These are phyloP conservation scores for Paraconiothyrium sp. DNA, from an alignment of 2,329 filamentous ascomycete genomes.

Conservation along the genomic window DNA sequence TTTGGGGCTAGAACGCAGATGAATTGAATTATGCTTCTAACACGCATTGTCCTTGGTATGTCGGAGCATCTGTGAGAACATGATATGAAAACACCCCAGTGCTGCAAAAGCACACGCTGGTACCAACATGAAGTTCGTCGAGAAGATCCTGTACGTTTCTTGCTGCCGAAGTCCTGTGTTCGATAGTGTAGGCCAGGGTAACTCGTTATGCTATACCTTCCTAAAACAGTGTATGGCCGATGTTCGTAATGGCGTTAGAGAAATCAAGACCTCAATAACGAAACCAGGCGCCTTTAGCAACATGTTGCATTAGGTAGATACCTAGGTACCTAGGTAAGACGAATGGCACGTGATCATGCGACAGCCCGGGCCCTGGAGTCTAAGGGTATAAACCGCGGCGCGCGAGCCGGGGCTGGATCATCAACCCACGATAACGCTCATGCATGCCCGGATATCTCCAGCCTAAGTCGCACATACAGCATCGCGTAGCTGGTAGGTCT, in stretches of 20 bases:
- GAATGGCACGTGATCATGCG: slow-evolving; percentile 35
- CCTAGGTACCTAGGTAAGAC: neutral
- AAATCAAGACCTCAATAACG: too few relatives aligned
- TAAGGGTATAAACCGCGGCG: slow-evolving; percentile 5
- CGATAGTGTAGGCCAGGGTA: too few relatives aligned
- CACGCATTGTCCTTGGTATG: neutral
- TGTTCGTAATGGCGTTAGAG: too few relatives aligned
- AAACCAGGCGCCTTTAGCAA: too few relatives aligned
- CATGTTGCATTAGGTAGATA: too few relatives aligned
- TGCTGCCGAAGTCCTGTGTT: too few relatives aligned
- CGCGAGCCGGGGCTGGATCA: slow-evolving; percentile 18
- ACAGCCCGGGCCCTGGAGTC: slow-evolving; percentile 6
- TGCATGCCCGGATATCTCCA: slow-evolving; percentile 58
- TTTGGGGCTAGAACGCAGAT: slow-evolving; percentile 22
- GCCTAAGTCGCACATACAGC: slow-evolving; percentile 58
- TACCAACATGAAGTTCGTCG: too few relatives aligned
- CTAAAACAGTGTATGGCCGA: too few relatives aligned
- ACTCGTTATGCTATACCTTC: too few relatives aligned
- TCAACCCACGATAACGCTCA: slow-evolving; percentile 18
- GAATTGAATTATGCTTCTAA: slow-evolving; percentile 19
- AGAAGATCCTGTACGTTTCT: too few relatives aligned
- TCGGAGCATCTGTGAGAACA: neutral
- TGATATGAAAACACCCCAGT: neutral
- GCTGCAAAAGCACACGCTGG: too few relatives aligned
- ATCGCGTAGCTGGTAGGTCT: slow-evolving; percentile 62